Conservation (phyloP, 129 eudicot species). For the Lonicera japonica region DNA sequence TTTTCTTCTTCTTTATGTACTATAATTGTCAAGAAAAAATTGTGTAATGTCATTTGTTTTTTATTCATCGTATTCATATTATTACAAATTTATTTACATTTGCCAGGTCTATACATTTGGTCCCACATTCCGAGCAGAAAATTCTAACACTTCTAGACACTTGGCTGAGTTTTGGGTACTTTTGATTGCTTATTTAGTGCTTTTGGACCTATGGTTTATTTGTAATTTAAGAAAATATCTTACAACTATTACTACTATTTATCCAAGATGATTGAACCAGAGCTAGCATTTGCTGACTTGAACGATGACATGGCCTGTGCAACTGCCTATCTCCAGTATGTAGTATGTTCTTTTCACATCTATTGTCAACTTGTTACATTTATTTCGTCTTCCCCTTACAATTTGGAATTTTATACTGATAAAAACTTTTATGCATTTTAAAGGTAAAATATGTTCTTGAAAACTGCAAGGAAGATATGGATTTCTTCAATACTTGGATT, state of each 20-base stretch:
- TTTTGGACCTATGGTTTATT: conserved; percentile 1
- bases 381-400: background rate
- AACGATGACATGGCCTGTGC: conserved; percentile 99
- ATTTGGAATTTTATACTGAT: conserved; percentile 7
- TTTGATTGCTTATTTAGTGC: background rate
- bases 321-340: conserved; percentile 99
- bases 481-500: conserved; percentile 79
- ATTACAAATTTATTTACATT: conserved; percentile 6
- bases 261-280: conserved; percentile 96
- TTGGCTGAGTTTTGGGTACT: conserved; percentile 97
- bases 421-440: conserved; percentile 9
- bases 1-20: background rate
- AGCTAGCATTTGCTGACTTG: conserved; percentile 93
- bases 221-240: background rate
- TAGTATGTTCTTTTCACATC: conserved; percentile 76
- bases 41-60: background rate
- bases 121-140: conserved; percentile 98
- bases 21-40: background rate
- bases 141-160: conserved; percentile 92
- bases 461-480: conserved; percentile 99
- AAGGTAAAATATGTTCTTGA: conserved; percentile 90
- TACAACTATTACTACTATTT: conserved; percentile 19
- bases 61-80: background rate
- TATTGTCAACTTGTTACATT: background rate
- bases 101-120: conserved; percentile 95